Evolutionary conservation across 768 basidiomycete genomes (phyloP), one percentile per base, ranked within the genome.

Genomic region (Neoboletus brunneissimus): DNA sequence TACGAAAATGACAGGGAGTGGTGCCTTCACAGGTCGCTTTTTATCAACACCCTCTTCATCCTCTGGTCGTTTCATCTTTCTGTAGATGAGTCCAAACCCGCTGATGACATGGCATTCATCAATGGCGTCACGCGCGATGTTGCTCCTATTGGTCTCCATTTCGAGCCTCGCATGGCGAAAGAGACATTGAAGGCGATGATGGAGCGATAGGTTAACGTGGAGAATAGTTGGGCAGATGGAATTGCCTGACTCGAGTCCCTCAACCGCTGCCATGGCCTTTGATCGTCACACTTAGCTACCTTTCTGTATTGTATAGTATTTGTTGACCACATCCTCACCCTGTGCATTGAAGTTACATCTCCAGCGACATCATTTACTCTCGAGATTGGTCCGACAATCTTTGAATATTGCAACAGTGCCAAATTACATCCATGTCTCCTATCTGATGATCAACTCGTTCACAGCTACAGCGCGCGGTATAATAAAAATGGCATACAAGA

Each of bases 51-150:
- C 0, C 79, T 82, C 1, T 72, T 85, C n/a, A 67, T 81, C 8
- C 75, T 85, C 11, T 87, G 84, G 82, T 77, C 84, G 0, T 87
- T 87, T 70, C 73, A 64, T 1, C 72, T 87, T 42, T 72, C 69
- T 2, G 57, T 76, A 12, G 81, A 84, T 58, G 73, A 77, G 0
- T 60, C 69, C 8, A 67, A 73, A 10, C 82, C 82, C 0, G 83
- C 85, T 46, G 80, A 89, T 63, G 77, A 79, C 10, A 67, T 81
- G 50, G 82, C 76, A 0, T 85, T 87, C 64, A 80, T 80, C 10
- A n/a, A 3, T 13, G 41, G 27, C 11, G 3, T 29, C 16, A 12
- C 20, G 20, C 20, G 7, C 1, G 49, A 58, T 32, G 5, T 9
- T 10, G 77, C 81, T 56, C 82, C 82, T 8, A 85, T 86, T 64